phyloP scores from a whole-genome alignment of 768 basidiomycete species.

The Rhizopogon rudus region DNA sequence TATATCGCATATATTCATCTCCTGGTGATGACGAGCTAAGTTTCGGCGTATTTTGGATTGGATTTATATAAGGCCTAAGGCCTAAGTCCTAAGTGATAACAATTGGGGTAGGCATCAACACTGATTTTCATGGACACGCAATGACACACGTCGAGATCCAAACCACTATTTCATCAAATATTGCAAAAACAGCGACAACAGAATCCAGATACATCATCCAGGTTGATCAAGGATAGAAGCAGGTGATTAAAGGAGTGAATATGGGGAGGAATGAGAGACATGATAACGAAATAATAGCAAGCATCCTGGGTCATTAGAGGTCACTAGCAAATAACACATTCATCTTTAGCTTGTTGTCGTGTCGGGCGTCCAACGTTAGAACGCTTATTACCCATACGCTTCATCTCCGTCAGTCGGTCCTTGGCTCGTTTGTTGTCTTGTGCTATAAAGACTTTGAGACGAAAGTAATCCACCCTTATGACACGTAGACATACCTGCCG shows the following conservation, averaged over 20 bases:
- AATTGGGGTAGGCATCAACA: too few relatives aligned
- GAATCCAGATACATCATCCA: conserved; percentile 1
- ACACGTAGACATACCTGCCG: conserved; percentile 68
- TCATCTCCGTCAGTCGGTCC: conserved; percentile 93
- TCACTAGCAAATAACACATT: conserved; percentile 75
- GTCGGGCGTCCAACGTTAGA: conserved; percentile 80
- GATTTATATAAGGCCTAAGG: too few relatives aligned
- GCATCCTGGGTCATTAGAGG: conserved; percentile 22
- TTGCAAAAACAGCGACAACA: conserved; percentile 13
- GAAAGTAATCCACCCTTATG: not conserved
- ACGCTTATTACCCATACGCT: conserved; percentile 79
- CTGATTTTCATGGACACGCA: too few relatives aligned
- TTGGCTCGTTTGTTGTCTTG: conserved; percentile 99
- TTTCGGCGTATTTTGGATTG: too few relatives aligned
- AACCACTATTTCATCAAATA: too few relatives aligned
- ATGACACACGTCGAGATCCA: too few relatives aligned
- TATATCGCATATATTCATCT: too few relatives aligned
- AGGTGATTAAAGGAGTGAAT: not conserved
- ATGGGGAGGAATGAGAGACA: not conserved
- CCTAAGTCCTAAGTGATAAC: too few relatives aligned
- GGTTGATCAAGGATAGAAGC: conserved; percentile 3
- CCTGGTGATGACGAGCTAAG: too few relatives aligned
- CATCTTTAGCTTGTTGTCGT: conserved; percentile 88
- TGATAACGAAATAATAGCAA: not conserved
- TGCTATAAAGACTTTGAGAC: conserved; percentile 41